These are phyloP conservation scores for Porcisia deanei DNA, from an alignment of 208 protist genomes.

Conservation along the genomic window DNA sequence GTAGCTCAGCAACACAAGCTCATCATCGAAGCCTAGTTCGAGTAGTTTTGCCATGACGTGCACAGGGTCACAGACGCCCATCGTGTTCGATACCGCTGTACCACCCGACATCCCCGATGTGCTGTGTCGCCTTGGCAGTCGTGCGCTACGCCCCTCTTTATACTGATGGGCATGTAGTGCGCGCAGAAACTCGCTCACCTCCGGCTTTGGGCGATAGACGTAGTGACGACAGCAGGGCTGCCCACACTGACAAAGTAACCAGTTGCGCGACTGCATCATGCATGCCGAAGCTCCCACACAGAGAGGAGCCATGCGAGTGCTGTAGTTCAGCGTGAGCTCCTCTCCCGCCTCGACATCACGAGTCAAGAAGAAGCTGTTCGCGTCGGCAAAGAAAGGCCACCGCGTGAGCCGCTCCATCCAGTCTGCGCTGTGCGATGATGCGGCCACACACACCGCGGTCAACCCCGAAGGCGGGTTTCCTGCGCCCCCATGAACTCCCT, in stretches of 20 bases:
- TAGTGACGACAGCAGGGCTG: constrained; percentile 56
- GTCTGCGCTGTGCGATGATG: not conserved
- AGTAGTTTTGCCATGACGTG: constrained; percentile 34
- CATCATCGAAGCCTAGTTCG: constrained; percentile 59
- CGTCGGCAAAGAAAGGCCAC: constrained; percentile 62
- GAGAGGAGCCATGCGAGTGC: constrained; percentile 52
- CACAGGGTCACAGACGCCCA: constrained; percentile 12
- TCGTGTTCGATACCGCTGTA: not conserved
- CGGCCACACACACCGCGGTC: not conserved
- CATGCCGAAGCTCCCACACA: constrained; percentile 31
- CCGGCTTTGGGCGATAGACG: constrained; percentile 37
- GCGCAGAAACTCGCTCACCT: constrained; percentile 15
- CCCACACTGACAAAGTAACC: constrained; percentile 58
- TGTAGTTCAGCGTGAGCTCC: constrained; percentile 80
- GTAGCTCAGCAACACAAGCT: constrained; percentile 55
- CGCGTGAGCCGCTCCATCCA: constrained; percentile 34
- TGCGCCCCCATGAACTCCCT: not conserved
- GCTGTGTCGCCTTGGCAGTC: not conserved
- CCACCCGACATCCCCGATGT: not conserved
- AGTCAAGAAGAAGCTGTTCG: constrained; percentile 75
- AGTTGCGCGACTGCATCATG: constrained; percentile 26
- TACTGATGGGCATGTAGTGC: not conserved
- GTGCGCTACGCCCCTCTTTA: not conserved
- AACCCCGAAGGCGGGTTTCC: not conserved
- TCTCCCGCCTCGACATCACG: constrained; percentile 61